Evolutionary conservation across 371 early-diverging fungal species (phyloP).

Genomic region (Gilbertella persicaria): DNA sequence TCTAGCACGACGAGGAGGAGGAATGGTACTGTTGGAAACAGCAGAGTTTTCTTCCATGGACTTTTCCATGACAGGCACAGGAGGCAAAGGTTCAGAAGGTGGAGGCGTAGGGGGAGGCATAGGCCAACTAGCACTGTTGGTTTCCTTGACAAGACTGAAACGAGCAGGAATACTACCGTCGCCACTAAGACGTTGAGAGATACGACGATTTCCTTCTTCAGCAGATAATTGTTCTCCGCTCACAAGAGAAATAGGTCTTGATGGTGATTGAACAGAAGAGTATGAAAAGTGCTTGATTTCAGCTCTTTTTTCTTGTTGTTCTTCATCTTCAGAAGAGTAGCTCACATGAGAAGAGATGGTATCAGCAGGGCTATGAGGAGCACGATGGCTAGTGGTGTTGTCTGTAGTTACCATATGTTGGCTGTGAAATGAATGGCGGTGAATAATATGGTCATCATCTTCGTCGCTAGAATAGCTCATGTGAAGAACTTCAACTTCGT

Average conservation of each 20-base stretch:
- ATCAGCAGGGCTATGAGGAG: slow-evolving; percentile 18
- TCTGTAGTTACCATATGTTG: background rate
- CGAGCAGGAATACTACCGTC: background rate
- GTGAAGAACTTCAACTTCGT: slow-evolving; percentile 2
- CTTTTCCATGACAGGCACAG: slow-evolving; percentile 18
- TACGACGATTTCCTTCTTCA: background rate
- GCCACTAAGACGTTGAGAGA: background rate
- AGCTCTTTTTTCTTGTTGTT: slow-evolving; percentile 20
- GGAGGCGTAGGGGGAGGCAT: slow-evolving; percentile 38
- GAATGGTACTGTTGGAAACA: background rate
- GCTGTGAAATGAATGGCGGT: slow-evolving; percentile 2
- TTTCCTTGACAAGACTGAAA: slow-evolving; percentile 14
- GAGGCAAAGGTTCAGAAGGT: slow-evolving; percentile 35
- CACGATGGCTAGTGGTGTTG: background rate
- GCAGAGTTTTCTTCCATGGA: background rate
- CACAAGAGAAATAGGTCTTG: slow-evolving; percentile 10
- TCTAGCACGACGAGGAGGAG: slow-evolving; percentile 22
- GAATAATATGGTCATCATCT: slow-evolving; percentile 8
- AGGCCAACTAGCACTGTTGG: slow-evolving; percentile 21
- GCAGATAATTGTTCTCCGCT: background rate
- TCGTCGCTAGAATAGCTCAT: slow-evolving; percentile 22
- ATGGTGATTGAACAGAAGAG: slow-evolving; percentile 18
- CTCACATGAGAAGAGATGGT: slow-evolving; percentile 11
- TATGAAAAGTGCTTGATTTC: slow-evolving; percentile 29
- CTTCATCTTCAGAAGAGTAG: slow-evolving; percentile 19